Conservation (phyloP, 176 grass and related monocot species). For the Carex pumila region DNA sequence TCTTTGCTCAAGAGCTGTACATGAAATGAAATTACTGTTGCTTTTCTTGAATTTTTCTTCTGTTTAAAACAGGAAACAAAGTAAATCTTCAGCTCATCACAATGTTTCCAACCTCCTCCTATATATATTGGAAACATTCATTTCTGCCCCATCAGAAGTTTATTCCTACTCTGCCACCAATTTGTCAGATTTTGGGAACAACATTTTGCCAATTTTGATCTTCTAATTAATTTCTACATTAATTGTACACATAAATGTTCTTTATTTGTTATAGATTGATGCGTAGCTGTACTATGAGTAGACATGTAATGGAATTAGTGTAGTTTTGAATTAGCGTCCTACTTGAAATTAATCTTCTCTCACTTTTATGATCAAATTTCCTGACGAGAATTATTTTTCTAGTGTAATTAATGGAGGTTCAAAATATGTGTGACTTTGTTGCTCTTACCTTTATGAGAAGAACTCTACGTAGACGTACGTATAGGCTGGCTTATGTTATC, state of each 20-base stretch:
- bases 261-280: neutral
- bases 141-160: neutral
- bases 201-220: neutral
- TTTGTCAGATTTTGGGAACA: no score
- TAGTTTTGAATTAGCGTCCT: neutral
- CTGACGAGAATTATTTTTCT: neutral
- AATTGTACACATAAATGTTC: neutral
- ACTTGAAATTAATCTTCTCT: neutral
- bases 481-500: no score
- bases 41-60: neutral
- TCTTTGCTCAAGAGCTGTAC: neutral
- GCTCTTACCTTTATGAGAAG: no score
- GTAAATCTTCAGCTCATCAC: neutral
- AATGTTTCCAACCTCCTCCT: neutral
- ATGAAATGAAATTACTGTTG: conserved; percentile 12
- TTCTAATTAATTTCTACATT: neutral
- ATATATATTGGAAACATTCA: neutral
- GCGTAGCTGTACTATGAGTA: neutral
- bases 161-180: neutral
- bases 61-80: neutral
- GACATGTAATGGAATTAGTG: neutral
- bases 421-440: neutral
- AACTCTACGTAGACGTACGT: no score
- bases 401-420: neutral
- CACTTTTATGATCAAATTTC: neutral